Evolutionary conservation across 2,329 filamentous ascomycete genomes (phyloP).

Genomic region (Penicillium sp.): DNA sequence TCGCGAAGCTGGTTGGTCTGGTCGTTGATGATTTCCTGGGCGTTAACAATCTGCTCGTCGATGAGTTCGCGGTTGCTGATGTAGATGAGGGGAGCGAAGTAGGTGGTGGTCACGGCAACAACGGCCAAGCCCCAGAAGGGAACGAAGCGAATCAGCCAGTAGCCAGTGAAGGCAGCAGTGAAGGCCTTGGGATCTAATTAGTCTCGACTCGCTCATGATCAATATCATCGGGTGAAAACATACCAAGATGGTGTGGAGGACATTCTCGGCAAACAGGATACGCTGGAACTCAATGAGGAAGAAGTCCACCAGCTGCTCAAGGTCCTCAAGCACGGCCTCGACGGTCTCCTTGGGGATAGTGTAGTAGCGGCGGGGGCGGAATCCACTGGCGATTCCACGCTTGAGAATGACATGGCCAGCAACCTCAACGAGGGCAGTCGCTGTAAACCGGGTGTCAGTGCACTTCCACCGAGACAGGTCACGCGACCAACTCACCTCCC

Average conservation of each 20-base stretch:
- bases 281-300: conserved; percentile 69
- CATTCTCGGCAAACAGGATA: conserved; percentile 66
- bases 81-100: conserved; percentile 64
- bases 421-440: conserved; percentile 60
- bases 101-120: conserved; percentile 58
- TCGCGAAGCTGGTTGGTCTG: conserved; percentile 63
- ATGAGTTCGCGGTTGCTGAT: conserved; percentile 67
- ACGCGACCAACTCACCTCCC: conserved; percentile 52
- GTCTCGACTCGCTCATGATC: conserved; percentile 1
- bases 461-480: conserved; percentile 9
- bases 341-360: conserved; percentile 65
- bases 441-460: conserved; percentile 32
- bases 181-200: conserved; percentile 54
- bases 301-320: conserved; percentile 68
- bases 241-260: conserved; percentile 62
- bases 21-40: conserved; percentile 55
- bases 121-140: conserved; percentile 66
- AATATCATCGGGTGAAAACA: conserved; percentile 29
- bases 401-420: conserved; percentile 58
- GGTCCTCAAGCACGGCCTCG: conserved; percentile 62
- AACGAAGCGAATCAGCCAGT: conserved; percentile 67
- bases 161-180: conserved; percentile 59
- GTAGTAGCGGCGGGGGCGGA: conserved; percentile 67
- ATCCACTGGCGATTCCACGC: conserved; percentile 61
- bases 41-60: conserved; percentile 60